These are phyloP conservation scores for Ogataea naganishii DNA, from an alignment of 805 yeast genomes.

Conservation along the genomic window DNA sequence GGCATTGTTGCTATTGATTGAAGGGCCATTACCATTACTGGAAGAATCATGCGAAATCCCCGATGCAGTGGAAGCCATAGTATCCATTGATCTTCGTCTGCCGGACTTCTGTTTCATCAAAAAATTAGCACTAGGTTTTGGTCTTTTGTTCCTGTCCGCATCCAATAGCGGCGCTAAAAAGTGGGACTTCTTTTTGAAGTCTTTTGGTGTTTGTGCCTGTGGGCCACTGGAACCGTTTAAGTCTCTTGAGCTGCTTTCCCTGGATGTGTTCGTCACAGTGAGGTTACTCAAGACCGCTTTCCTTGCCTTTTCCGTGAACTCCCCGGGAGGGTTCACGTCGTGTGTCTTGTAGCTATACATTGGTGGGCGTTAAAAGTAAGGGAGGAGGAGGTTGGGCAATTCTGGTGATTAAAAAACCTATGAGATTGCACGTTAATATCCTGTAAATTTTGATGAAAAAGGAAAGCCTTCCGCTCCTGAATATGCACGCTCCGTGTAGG, in stretches of 20 bases:
- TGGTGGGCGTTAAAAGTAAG: too few species aligned
- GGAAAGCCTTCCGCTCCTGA: too few species aligned
- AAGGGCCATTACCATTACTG: neutral
- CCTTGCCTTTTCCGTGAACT: slow-evolving; percentile 18
- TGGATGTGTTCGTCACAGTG: slow-evolving; percentile 1
- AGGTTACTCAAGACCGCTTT: slow-evolving; percentile 14
- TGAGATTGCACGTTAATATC: too few species aligned
- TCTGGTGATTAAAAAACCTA: neutral
- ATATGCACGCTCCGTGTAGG: too few species aligned
- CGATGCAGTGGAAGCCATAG: slow-evolving; percentile 1
- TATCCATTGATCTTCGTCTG: slow-evolving; percentile 3
- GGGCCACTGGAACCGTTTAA: neutral
- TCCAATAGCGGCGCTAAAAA: neutral
- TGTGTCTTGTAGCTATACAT: slow-evolving; percentile 12
- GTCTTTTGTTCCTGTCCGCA: neutral
- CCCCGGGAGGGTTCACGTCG: slow-evolving; percentile 13
- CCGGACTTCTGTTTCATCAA: slow-evolving; percentile 2
- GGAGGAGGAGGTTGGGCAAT: neutral
- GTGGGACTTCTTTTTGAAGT: too few species aligned
- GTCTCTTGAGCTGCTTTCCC: neutral
- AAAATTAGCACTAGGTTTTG: slow-evolving; percentile 1
- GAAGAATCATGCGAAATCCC: neutral
- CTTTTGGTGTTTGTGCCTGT: too few species aligned
- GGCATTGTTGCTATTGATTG: neutral
- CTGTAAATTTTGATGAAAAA: too few species aligned